These are phyloP conservation scores for Aspergillus pseudotamarii DNA, from an alignment of 2,329 filamentous ascomycete species.

Conservation along the genomic window DNA sequence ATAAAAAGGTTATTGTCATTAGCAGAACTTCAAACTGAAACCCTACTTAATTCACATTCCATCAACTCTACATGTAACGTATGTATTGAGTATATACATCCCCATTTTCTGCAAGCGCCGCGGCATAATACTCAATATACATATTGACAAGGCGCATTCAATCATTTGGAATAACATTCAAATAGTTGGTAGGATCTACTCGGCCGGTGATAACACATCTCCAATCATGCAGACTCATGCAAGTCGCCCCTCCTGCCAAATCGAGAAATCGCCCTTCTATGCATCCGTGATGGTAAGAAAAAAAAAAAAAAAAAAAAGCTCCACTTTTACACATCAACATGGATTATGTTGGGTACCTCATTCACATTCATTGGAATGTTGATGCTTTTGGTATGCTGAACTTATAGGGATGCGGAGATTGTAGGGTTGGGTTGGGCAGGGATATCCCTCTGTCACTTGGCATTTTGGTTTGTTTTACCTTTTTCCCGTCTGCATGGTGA, in stretches of 20 bases:
- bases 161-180: neutral
- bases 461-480: neutral
- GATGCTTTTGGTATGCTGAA: neutral
- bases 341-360: neutral
- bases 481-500: neutral
- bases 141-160: too few relatives aligned
- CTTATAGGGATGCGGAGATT: neutral
- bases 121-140: too few relatives aligned
- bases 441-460: neutral
- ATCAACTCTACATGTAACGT: neutral
- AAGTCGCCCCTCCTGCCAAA: neutral
- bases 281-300: constrained; percentile 1
- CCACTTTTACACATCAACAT: neutral
- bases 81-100: neutral
- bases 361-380: neutral
- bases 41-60: neutral
- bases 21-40: neutral
- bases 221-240: neutral
- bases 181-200: neutral
- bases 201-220: neutral
- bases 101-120: neutral
- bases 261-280: neutral
- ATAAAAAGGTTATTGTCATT: too few relatives aligned
- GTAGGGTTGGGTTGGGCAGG: neutral
- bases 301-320: neutral